Evolutionary conservation across 768 basidiomycete species (phyloP), one percentile per base, ranked within the genome.

Genomic region (Rhodocollybia butyracea): DNA sequence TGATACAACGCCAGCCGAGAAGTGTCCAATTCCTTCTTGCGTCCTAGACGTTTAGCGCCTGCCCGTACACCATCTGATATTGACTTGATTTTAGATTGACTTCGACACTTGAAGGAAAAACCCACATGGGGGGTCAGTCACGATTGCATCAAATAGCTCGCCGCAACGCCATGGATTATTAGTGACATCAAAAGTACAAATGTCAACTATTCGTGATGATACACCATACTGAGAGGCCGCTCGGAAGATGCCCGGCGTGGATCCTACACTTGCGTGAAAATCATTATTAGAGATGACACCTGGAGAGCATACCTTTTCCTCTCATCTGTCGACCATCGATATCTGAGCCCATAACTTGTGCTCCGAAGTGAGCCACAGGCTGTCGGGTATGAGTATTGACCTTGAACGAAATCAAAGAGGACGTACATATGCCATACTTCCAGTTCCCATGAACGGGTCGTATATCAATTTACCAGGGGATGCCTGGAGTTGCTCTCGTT

Each of bases 321-420:
- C 94, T 78, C 89, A 98, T 95, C 66, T 98, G 96, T 39, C 97
- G 80, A 0, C 97, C 97, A 64, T 98, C 96, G 46, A 99, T 98
- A 67, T 98, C 97, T 17, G 92, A 94, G 17, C 96, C 97, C 54
- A 90, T 85, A 0, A 94, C 82, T 26, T 84, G 69, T 1, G 94
- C 88, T 2, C 97, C 97, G 61, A 95, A 98, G 63, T 92, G 79
- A 0, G 94, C 91, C 2, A 83, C 80, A 0, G 94, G 91, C 91
- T 94, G 65, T n/a, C 17, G 27, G 41, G 10, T 24, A 40, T 7
- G 19, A 34, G 21, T 39, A 32, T 45, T 47, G 11, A 55, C 53
- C 24, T 11, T 56, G 36, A 50, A 57, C 21, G 34, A 48, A 38
- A 11, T 5, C 3, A 11, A 12, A 38, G 31, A 54, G 29, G 0